Conservation (phyloP, 192 early-diverging fungal species). For the Geosiphon pyriformis region DNA sequence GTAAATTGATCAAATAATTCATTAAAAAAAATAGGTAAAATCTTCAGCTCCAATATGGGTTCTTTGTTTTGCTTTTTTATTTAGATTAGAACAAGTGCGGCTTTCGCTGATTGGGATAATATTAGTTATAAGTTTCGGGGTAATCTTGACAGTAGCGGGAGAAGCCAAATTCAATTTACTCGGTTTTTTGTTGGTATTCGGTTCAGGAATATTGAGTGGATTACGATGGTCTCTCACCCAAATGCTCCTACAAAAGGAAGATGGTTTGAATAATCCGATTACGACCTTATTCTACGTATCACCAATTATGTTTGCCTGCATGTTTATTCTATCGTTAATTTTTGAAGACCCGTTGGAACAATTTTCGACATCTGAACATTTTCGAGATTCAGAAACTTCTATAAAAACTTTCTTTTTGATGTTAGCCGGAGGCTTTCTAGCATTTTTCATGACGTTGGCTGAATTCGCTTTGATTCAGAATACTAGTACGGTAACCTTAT, state of each 20-base stretch:
- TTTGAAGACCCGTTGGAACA: slow-evolving; percentile 52
- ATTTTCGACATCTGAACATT: slow-evolving; percentile 47
- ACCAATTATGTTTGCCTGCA: slow-evolving; percentile 70
- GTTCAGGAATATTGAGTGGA: slow-evolving; percentile 70
- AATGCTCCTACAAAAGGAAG: slow-evolving; percentile 61
- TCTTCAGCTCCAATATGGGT: slow-evolving; percentile 63
- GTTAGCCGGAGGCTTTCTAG: slow-evolving; percentile 63
- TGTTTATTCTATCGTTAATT: slow-evolving; percentile 49
- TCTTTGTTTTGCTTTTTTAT: slow-evolving; percentile 75
- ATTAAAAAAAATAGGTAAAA: slow-evolving; percentile 39
- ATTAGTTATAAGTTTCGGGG: slow-evolving; percentile 66
- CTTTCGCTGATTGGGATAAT: slow-evolving; percentile 60
- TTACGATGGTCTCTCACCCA: slow-evolving; percentile 80
- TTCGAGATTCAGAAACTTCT: slow-evolving; percentile 37
- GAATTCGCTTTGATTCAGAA: slow-evolving; percentile 75
- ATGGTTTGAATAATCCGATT: slow-evolving; percentile 74
- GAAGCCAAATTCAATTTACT: slow-evolving; percentile 56
- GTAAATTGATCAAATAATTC: not conserved
- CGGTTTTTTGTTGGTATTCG: slow-evolving; percentile 52
- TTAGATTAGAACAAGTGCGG: slow-evolving; percentile 66
- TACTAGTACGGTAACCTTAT: slow-evolving; percentile 74
- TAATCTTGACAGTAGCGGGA: slow-evolving; percentile 68
- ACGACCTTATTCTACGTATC: slow-evolving; percentile 70
- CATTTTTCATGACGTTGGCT: slow-evolving; percentile 72
- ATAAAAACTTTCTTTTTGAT: slow-evolving; percentile 48